These are phyloP conservation scores for Paxillus involutus DNA, from an alignment of 768 basidiomycete species.

Conservation along the genomic window DNA sequence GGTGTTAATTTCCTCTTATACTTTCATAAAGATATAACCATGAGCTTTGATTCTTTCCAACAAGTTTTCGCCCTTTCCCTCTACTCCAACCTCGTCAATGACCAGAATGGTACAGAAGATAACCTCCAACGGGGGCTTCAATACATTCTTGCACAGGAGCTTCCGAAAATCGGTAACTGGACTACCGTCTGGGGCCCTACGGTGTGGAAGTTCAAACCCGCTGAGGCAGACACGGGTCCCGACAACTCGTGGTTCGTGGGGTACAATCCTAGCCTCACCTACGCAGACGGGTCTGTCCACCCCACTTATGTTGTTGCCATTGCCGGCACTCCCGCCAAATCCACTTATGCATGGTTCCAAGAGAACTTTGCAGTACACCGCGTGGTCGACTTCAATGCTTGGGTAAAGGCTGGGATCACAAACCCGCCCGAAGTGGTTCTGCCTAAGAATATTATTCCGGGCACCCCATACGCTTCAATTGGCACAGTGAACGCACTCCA, in stretches of 20 bases:
- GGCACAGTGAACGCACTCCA: neutral
- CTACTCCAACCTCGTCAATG: conserved; percentile 1
- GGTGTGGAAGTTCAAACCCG: conserved; percentile 13
- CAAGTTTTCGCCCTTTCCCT: conserved; percentile 12
- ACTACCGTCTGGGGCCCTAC: conserved; percentile 12
- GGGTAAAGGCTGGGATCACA: conserved; percentile 5
- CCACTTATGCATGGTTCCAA: neutral
- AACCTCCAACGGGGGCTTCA: conserved; percentile 1
- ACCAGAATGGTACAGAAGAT: neutral
- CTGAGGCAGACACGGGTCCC: neutral
- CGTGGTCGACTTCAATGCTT: conserved; percentile 10
- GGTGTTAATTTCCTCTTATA: no score
- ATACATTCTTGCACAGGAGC: neutral
- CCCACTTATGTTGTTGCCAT: conserved; percentile 13
- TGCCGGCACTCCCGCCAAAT: conserved; percentile 3
- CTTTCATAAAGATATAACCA: no score
- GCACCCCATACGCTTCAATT: neutral
- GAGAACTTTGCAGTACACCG: conserved; percentile 6
- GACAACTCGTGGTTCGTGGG: conserved; percentile 18
- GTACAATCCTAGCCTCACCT: conserved; percentile 1
- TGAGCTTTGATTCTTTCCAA: conserved; percentile 12
- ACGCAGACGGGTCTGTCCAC: conserved; percentile 10
- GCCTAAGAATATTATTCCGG: neutral
- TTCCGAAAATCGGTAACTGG: conserved; percentile 1
- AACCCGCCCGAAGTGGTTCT: neutral